Base-by-base conservation (phyloP, 2,329 filamentous ascomycete genomes). In the Zasmidium citrigriseum region DNA sequence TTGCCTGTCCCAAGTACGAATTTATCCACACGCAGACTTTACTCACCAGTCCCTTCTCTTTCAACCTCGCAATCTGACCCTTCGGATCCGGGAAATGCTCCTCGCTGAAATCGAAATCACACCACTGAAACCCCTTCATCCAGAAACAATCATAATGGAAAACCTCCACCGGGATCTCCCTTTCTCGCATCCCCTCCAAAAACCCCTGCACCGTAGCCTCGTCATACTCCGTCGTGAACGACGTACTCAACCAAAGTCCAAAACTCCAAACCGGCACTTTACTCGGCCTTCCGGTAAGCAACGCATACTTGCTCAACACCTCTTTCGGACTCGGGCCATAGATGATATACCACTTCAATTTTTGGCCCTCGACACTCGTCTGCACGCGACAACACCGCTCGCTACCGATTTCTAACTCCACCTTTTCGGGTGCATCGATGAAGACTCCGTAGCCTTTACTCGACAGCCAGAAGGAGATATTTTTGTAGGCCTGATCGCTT, bases 121-220 rank as follows among this genome's bases (percentile, higher is more conserved):
- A 89, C 44, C 88, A 91, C 56, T 85, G 84, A 70, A 89, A 90
- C 1, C 85, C 86, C 61, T 86, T 86, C 80, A 91, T 86, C 88
- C 88, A 91, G 80, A 90, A 91, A 72, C 86, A 89, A 70, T 91
- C 88, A 63, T 88, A 91, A 72, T 91, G 89, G 73, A 91, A 90
- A 2, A 90, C 87, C 38, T 88, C 84, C 1, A 91, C 80, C 0
- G 86, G 85, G 16, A 87, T 88, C 47, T 83, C 81, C 1, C 86
- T 82, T 50, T 82, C 77, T 61, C 80, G 82, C 84, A 91, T 90
- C 11, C 87, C 87, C 64, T 89, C 83, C 21, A 90, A 80, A 72
- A 90, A 90, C 10, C 80, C 79, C 47, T 79, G 84, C 23, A 90
- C 88, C 0, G 88, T 90, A 20, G 80, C 72, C 72, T 90, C 88